These are phyloP conservation scores for Pecoramyces ruminantium DNA, from an alignment of 192 early-diverging fungal species.

Conservation along the genomic window DNA sequence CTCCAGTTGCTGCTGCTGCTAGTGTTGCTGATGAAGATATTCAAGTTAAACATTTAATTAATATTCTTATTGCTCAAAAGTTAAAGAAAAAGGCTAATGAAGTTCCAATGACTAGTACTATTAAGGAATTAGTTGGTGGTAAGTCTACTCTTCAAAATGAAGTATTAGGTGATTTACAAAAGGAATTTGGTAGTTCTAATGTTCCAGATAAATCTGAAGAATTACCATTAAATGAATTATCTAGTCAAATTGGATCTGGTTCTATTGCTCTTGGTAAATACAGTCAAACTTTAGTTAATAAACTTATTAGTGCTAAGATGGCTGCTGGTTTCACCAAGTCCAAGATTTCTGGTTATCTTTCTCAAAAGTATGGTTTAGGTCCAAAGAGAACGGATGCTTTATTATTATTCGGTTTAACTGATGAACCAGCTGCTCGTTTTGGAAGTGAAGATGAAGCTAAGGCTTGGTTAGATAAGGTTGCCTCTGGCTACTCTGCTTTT, in stretches of 20 bases:
- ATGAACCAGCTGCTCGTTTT: conserved; percentile 69
- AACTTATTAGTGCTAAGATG: conserved; percentile 78
- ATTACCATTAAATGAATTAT: conserved; percentile 66
- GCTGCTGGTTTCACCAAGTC: conserved; percentile 74
- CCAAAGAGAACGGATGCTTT: conserved; percentile 52
- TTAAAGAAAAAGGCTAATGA: conserved; percentile 66
- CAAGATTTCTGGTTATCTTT: conserved; percentile 59
- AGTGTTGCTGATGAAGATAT: conserved; percentile 2
- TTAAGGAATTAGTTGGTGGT: conserved; percentile 87
- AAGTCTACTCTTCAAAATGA: conserved; percentile 95
- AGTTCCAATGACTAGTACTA: conserved; percentile 55
- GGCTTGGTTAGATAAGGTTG: conserved; percentile 26
- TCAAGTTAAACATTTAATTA: background rate
- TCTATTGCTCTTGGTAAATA: conserved; percentile 66
- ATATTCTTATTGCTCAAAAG: conserved; percentile 71
- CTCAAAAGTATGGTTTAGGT: conserved; percentile 54
- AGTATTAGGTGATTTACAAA: conserved; percentile 82
- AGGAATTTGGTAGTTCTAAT: conserved; percentile 67
- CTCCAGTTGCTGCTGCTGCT: conserved; percentile 28
- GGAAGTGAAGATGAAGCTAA: conserved; percentile 55
- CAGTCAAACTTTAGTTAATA: conserved; percentile 49
- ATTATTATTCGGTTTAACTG: conserved; percentile 57
- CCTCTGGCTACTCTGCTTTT: background rate
- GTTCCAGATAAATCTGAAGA: conserved; percentile 84
- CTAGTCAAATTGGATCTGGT: conserved; percentile 27